phyloP scores from a whole-genome alignment of 2,329 filamentous ascomycete species.

The Pleomassaria siparia region DNA sequence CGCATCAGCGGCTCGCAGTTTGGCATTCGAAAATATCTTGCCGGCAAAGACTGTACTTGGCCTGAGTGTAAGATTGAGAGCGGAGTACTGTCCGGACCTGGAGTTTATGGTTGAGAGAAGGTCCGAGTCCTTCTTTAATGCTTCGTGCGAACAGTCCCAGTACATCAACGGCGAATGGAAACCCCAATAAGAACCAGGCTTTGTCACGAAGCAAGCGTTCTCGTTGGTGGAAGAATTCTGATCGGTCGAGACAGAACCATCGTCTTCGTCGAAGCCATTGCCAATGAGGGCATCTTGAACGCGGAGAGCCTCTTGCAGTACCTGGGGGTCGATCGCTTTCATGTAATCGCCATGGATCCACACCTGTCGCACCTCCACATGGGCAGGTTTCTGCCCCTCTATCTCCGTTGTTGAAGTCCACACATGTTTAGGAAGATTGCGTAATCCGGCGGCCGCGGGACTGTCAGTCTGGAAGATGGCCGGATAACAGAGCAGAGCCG shows the following conservation, averaged over 20 bases:
- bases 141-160: constrained; percentile 67
- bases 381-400: constrained; percentile 54
- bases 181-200: constrained; percentile 69
- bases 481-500: constrained; percentile 71
- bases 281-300: constrained; percentile 72
- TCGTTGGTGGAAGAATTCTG: constrained; percentile 12
- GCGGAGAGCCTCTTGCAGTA: constrained; percentile 67
- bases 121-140: constrained; percentile 63
- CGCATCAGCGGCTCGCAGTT: constrained; percentile 71
- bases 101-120: constrained; percentile 70
- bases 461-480: constrained; percentile 75
- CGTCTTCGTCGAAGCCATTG: constrained; percentile 25
- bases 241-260: not conserved
- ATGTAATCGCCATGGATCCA: constrained; percentile 84
- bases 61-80: constrained; percentile 71
- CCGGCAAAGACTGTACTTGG: constrained; percentile 81
- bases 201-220: constrained; percentile 23
- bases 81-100: constrained; percentile 62
- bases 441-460: constrained; percentile 69
- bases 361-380: constrained; percentile 79
- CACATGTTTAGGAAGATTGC: constrained; percentile 74
- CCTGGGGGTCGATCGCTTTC: constrained; percentile 67
- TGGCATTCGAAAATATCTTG: constrained; percentile 70
- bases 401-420: constrained; percentile 75
- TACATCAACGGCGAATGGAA: constrained; percentile 83